Evolutionary conservation across 441 rosid genomes (phyloP).

Genomic region (Syzygium malaccense): DNA sequence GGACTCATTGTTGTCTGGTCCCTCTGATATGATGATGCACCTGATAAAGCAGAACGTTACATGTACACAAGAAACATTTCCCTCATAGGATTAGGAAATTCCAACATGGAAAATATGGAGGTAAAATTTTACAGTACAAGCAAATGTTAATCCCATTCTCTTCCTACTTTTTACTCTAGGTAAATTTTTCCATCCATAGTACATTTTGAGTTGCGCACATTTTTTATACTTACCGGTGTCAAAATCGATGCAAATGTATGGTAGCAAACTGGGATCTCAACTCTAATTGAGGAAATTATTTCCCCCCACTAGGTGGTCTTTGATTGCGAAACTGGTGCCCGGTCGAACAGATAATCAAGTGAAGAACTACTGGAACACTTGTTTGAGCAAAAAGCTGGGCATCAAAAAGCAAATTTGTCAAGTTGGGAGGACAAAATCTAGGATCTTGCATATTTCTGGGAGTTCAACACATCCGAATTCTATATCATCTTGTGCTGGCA

Average conservation of each 20-base stretch:
- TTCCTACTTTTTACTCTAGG: neutral
- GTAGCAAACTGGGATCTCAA: neutral
- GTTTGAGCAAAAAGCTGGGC: slow-evolving; percentile 53
- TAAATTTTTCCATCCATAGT: neutral
- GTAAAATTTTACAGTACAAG: neutral
- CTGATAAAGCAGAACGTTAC: neutral
- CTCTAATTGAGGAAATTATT: neutral
- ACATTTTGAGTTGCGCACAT: neutral
- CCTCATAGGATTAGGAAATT: neutral
- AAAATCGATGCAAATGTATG: neutral
- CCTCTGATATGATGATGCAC: neutral
- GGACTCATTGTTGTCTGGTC: neutral
- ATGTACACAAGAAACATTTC: neutral
- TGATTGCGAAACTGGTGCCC: slow-evolving; percentile 81
- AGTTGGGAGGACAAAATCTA: slow-evolving; percentile 8
- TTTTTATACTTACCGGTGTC: neutral
- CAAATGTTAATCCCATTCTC: neutral
- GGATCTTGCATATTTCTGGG: neutral
- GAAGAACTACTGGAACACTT: slow-evolving; percentile 86
- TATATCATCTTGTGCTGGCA: neutral
- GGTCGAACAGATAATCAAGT: slow-evolving; percentile 87
- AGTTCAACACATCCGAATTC: slow-evolving; percentile 7
- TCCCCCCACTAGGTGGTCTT: slow-evolving; percentile 52
- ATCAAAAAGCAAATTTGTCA: slow-evolving; percentile 18
- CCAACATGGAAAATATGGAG: neutral